phyloP scores from a whole-genome alignment of 2,329 filamentous ascomycete genomes.

The Chalaropsis ovoidea region DNA sequence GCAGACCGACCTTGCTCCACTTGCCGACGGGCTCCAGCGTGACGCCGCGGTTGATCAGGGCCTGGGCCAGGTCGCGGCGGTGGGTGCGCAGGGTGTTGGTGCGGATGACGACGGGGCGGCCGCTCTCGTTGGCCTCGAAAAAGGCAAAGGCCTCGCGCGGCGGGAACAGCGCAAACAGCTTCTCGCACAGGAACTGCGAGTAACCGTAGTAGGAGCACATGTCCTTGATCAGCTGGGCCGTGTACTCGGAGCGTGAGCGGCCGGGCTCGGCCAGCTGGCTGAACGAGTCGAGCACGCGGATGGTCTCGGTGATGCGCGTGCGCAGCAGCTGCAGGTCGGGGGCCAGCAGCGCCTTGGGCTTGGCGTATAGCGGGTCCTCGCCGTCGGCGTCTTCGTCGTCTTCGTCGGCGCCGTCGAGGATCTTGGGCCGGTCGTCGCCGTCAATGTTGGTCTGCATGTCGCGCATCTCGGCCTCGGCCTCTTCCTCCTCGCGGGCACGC shows the following conservation, averaged over 20 bases:
- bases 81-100: conserved; percentile 85
- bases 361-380: conserved; percentile 48
- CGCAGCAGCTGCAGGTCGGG: conserved; percentile 85
- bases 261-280: conserved; percentile 68
- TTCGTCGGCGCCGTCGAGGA: conserved; percentile 46
- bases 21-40: conserved; percentile 94
- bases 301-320: conserved; percentile 81
- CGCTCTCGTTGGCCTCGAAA: conserved; percentile 96
- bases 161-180: conserved; percentile 85
- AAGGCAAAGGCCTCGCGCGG: conserved; percentile 93
- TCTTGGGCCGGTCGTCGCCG: conserved; percentile 54
- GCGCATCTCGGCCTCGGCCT: conserved; percentile 75
- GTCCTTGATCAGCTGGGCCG: conserved; percentile 74
- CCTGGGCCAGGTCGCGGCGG: conserved; percentile 72
- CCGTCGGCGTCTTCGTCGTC: conserved; percentile 50
- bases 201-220: conserved; percentile 97
- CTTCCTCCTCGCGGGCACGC: conserved; percentile 65
- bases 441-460: conserved; percentile 92
- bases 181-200: conserved; percentile 86
- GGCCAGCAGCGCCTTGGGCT: conserved; percentile 57
- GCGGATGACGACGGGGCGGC: conserved; percentile 85
- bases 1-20: conserved; percentile 95
- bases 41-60: conserved; percentile 90
- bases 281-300: conserved; percentile 85
- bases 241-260: conserved; percentile 80